Conservation (phyloP, 2,329 filamentous ascomycete species). For the Helotiales sp. region DNA sequence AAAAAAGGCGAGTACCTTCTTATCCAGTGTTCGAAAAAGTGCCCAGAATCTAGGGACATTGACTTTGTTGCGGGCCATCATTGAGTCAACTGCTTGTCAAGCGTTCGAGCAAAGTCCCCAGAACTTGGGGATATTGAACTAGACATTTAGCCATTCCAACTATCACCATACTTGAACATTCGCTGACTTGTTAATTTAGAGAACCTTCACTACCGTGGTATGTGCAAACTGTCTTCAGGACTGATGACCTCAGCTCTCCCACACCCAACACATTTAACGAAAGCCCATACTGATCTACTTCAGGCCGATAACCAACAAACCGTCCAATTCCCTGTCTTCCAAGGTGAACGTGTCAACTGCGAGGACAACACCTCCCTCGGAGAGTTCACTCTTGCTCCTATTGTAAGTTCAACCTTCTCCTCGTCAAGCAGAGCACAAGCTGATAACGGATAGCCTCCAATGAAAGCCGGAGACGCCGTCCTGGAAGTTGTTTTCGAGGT, state of each 20-base stretch:
- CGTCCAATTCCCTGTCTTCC: constrained; percentile 51
- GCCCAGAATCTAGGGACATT: too few relatives aligned
- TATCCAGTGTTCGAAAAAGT: background rate
- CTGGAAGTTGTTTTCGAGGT: constrained; percentile 99
- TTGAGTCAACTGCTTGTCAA: too few relatives aligned
- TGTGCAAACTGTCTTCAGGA: constrained; percentile 51
- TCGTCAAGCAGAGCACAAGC: background rate
- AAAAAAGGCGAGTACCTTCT: background rate
- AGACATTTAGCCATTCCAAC: too few relatives aligned
- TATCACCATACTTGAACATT: background rate
- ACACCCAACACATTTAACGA: background rate
- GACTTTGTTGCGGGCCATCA: too few relatives aligned
- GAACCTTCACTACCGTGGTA: constrained; percentile 82
- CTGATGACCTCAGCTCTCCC: constrained; percentile 57
- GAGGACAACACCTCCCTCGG: constrained; percentile 97
- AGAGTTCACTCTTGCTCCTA: constrained; percentile 93
- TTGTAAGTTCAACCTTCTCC: constrained; percentile 31
- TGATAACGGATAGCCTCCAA: constrained; percentile 33
- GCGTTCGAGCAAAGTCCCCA: too few relatives aligned
- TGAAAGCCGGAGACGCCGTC: constrained; percentile 94
- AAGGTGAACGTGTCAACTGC: constrained; percentile 97
- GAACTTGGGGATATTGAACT: too few relatives aligned
- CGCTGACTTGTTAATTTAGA: constrained; percentile 5
- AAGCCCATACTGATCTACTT: constrained; percentile 70
- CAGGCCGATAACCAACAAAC: constrained; percentile 19